Percentiles rank a stretch among this genome's conserved stretches.
Evolutionary conservation across 2,329 filamentous ascomycete genomes (phyloP).

Genomic region (Colletotrichum navitas): DNA sequence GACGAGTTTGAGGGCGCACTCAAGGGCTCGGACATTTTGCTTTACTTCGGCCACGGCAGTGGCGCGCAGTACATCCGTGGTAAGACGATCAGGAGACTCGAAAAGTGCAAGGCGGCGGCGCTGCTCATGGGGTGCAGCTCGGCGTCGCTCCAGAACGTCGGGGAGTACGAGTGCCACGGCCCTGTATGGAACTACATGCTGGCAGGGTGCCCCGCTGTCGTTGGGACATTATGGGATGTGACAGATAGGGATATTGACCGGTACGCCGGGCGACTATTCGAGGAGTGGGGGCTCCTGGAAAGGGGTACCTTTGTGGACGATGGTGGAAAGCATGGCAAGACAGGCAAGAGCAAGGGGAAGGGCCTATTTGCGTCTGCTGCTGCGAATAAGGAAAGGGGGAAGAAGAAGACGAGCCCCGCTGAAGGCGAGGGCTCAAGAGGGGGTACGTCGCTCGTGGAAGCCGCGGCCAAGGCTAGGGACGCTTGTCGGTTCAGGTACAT

Average conservation of each 20-base stretch:
- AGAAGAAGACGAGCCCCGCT: slow-evolving; percentile 47
- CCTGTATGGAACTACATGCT: slow-evolving; percentile 93
- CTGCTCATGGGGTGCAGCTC: slow-evolving; percentile 97
- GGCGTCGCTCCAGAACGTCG: slow-evolving; percentile 81
- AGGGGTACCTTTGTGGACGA: slow-evolving; percentile 56
- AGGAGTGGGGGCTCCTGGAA: slow-evolving; percentile 84
- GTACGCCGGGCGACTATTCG: slow-evolving; percentile 82
- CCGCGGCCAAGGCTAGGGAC: slow-evolving; percentile 79
- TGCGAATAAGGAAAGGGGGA: slow-evolving; percentile 48
- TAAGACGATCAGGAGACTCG: slow-evolving; percentile 82
- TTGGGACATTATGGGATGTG: slow-evolving; percentile 97
- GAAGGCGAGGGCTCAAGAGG: slow-evolving; percentile 48
- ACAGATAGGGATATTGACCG: slow-evolving; percentile 98
- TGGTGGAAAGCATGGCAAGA: slow-evolving; percentile 44
- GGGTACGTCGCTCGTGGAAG: slow-evolving; percentile 77
- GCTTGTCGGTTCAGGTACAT: slow-evolving; percentile 91
- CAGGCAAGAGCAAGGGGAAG: slow-evolving; percentile 43
- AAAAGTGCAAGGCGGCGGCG: slow-evolving; percentile 79
- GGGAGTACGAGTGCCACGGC: slow-evolving; percentile 91
- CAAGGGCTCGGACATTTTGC: slow-evolving; percentile 75
- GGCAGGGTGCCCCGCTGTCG: slow-evolving; percentile 85
- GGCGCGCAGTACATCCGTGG: slow-evolving; percentile 94
- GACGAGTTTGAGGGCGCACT: slow-evolving; percentile 80
- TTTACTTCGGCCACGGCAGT: slow-evolving; percentile 97
- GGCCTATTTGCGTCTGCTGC: slow-evolving; percentile 15